phyloP scores from a whole-genome alignment of 371 early-diverging fungal genomes.

The Coemansia sp. region DNA sequence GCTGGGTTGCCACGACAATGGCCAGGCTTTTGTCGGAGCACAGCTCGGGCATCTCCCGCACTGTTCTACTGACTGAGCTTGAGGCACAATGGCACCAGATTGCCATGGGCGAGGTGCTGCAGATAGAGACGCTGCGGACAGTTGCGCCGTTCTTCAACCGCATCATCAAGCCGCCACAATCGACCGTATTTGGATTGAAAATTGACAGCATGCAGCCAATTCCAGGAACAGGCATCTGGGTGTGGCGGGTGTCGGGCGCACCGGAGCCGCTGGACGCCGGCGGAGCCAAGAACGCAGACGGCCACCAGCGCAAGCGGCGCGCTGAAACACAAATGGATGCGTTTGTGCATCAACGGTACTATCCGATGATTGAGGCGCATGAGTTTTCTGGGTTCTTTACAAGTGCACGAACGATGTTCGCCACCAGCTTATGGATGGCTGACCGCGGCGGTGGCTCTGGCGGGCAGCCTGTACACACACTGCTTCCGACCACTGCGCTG shows the following conservation, averaged over 20 bases:
- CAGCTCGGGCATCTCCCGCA: slow-evolving; percentile 36
- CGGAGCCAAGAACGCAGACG: background rate
- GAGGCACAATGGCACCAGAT: slow-evolving; percentile 35
- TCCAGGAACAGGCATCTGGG: slow-evolving; percentile 28
- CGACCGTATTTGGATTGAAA: slow-evolving; percentile 19
- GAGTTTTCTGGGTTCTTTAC: slow-evolving; percentile 44
- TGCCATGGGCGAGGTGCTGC: slow-evolving; percentile 18
- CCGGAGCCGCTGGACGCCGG: slow-evolving; percentile 17
- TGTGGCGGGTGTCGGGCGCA: slow-evolving; percentile 39
- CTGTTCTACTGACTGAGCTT: slow-evolving; percentile 38
- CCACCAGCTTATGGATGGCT: slow-evolving; percentile 18
- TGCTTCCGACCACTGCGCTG: slow-evolving; percentile 37
- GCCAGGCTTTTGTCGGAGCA: slow-evolving; percentile 21
- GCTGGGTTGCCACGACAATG: slow-evolving; percentile 25
- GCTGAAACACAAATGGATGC: slow-evolving; percentile 29
- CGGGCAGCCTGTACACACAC: slow-evolving; percentile 20
- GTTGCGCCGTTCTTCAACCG: slow-evolving; percentile 28
- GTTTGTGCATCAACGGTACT: slow-evolving; percentile 46
- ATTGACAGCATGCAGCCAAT: slow-evolving; percentile 15
- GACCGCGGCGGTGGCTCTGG: slow-evolving; percentile 25
- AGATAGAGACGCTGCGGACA: slow-evolving; percentile 21
- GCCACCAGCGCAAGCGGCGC: background rate
- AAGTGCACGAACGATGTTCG: slow-evolving; percentile 20
- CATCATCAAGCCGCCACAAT: slow-evolving; percentile 17
- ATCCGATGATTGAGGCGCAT: slow-evolving; percentile 33